phyloP scores from a whole-genome alignment of 768 basidiomycete species.

The Hygrocybe punicea region DNA sequence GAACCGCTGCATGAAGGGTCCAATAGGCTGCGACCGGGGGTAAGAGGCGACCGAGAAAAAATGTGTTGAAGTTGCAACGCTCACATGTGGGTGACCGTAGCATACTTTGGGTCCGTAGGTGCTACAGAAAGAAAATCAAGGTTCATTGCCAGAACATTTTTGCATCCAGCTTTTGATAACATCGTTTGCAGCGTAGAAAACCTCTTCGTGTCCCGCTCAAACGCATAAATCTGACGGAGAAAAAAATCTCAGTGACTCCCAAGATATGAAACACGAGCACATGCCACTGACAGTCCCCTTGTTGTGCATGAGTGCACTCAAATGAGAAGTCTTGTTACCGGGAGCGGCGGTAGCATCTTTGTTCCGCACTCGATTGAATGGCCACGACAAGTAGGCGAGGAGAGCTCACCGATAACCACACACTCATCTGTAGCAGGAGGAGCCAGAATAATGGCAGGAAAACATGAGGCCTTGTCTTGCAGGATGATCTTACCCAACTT shows the following conservation, averaged over 20 bases:
- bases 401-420: slow-evolving; percentile 87
- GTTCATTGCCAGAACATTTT: slow-evolving; percentile 72
- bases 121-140: slow-evolving; percentile 82
- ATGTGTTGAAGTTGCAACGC: slow-evolving; percentile 20
- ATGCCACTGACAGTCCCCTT: slow-evolving; percentile 63
- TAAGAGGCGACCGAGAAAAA: background rate
- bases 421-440: slow-evolving; percentile 54
- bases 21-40: slow-evolving; percentile 54
- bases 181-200: slow-evolving; percentile 82
- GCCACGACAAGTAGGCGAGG: slow-evolving; percentile 46
- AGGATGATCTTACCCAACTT: slow-evolving; percentile 79
- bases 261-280: too few relatives aligned
- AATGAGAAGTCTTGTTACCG: slow-evolving; percentile 95
- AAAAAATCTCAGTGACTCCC: background rate
- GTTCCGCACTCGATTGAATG: background rate
- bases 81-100: slow-evolving; percentile 81
- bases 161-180: slow-evolving; percentile 80
- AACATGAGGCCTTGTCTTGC: slow-evolving; percentile 98
- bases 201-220: slow-evolving; percentile 81
- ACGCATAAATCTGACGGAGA: slow-evolving; percentile 65
- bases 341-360: slow-evolving; percentile 87
- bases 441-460: slow-evolving; percentile 84
- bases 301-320: slow-evolving; percentile 83
- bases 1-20: slow-evolving; percentile 97
- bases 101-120: slow-evolving; percentile 60